A percentile compares a stretch with the other conserved stretches of the same genome.
phyloP scores from a whole-genome alignment of 257 asterid species.

The Nemophila menziesii region DNA sequence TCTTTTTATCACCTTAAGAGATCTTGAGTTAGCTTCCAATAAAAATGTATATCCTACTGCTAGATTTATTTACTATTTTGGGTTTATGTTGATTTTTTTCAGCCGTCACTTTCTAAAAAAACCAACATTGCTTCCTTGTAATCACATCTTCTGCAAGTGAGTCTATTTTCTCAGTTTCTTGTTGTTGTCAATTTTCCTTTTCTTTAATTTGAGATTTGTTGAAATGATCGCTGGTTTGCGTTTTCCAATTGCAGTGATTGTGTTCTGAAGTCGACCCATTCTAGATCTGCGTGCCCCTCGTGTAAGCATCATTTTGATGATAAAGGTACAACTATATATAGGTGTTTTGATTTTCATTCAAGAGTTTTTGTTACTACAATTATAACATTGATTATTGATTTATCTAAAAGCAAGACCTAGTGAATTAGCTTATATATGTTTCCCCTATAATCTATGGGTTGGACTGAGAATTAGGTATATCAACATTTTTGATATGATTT shows the following conservation, averaged over 20 bases:
- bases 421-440: too few relatives aligned
- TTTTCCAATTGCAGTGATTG: slow-evolving; percentile 50
- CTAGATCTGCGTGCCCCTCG: slow-evolving; percentile 45
- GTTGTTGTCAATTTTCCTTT: too few relatives aligned
- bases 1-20: too few relatives aligned
- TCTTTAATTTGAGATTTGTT: neutral
- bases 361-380: too few relatives aligned
- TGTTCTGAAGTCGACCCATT: slow-evolving; percentile 21
- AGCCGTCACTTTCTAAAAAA: slow-evolving; percentile 58
- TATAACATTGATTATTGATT: too few relatives aligned
- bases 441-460: neutral
- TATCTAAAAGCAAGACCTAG: too few relatives aligned
- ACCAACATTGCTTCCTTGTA: slow-evolving; percentile 79
- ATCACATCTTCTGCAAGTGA: slow-evolving; percentile 83
- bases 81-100: slow-evolving; percentile 8
- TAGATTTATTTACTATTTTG: neutral
- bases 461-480: neutral
- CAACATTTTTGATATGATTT: neutral
- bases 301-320: slow-evolving; percentile 40
- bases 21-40: too few relatives aligned
- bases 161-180: slow-evolving; percentile 14
- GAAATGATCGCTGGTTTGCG: neutral
- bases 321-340: slow-evolving; percentile 54
- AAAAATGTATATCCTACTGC: too few relatives aligned
- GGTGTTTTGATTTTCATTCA: too few relatives aligned